Base-by-base conservation (phyloP, 495 filamentous ascomycete genomes). In the Penicillium malachiteum region DNA sequence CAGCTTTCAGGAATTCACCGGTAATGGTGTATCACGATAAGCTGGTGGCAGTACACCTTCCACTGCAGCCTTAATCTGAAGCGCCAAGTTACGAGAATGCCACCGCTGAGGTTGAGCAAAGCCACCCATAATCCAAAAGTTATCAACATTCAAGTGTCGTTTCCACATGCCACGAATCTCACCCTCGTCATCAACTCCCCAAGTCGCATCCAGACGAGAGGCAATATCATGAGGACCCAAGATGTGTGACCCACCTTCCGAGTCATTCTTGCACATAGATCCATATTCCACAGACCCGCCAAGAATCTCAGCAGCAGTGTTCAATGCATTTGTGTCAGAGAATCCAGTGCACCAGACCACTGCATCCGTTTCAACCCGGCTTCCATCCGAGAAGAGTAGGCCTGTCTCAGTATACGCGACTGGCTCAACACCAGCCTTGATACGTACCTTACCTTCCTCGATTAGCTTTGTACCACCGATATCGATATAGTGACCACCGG, bases 401-500 rank as follows among this genome's bases (percentile, higher is more conserved):
- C 74, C 74, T 1, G 64, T 63, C n/a, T 52, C 35, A 5, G 67
- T 73, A 26, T 69, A 68, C 3, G 40, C 52, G 9, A 62, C 51
- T n/a, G 68, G 67, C 11, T 68, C 56, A 8, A 66, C 58, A 31
- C 53, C 49, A 6, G 66, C 53, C 48, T 70, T 71, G 30, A 77
- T 45, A 32, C 63, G 65, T n/a, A 49, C 59, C 39, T 62, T 64
- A 0, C 70, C 64, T 30, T 70, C 62, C 8, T 57, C 66, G 14
- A 75, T 60, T 30, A 69, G 41, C 45, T 64, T 63, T 14, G 65
- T 70, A 11, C 64, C 70, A 10, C 72, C 72, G 7, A 74, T 63
- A 51, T 77, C 72, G 6, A 77, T 63, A 46, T 77, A 73, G 57
- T 77, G 70, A 1, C 75, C 74, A 9, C 74, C 74, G 13, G 59